Evolutionary conservation across 2,329 filamentous ascomycete genomes (phyloP).

Genomic region (Proliferodiscus dingleyae): DNA sequence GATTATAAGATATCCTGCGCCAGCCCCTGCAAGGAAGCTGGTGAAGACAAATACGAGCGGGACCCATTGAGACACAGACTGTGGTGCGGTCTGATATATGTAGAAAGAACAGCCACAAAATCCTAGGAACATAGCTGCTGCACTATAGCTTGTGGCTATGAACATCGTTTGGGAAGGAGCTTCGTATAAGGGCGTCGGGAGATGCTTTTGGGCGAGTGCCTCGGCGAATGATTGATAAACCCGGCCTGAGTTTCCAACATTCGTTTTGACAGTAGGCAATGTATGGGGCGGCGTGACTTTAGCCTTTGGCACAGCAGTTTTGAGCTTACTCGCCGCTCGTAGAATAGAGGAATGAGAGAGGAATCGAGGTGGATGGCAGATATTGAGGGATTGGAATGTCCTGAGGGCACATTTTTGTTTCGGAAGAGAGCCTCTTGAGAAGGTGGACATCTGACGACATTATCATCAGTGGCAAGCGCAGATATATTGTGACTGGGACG

Average conservation of each 20-base stretch:
- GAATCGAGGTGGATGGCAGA: slow-evolving; percentile 14
- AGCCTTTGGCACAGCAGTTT: slow-evolving; percentile 4
- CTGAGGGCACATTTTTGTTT: slow-evolving; percentile 16
- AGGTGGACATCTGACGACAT: slow-evolving; percentile 31
- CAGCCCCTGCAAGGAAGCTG: slow-evolving; percentile 53
- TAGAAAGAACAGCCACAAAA: slow-evolving; percentile 49
- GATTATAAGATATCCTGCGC: slow-evolving; percentile 56
- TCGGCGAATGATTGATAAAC: slow-evolving; percentile 45
- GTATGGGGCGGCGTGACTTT: neutral
- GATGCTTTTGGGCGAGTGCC: slow-evolving; percentile 48
- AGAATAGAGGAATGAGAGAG: slow-evolving; percentile 21
- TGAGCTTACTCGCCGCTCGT: slow-evolving; percentile 15
- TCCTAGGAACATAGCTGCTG: slow-evolving; percentile 48
- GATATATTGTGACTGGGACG: no score
- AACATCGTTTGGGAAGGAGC: slow-evolving; percentile 60
- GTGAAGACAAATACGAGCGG: slow-evolving; percentile 52
- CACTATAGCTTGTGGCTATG: slow-evolving; percentile 53
- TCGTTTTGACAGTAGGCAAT: neutral
- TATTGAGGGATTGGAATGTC: slow-evolving; percentile 10
- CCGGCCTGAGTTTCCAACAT: neutral
- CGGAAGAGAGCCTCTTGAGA: slow-evolving; percentile 32
- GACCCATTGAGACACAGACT: slow-evolving; percentile 52
- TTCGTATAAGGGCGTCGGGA: slow-evolving; percentile 58
- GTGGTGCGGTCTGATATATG: slow-evolving; percentile 44
- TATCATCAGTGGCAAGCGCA: neutral